A percentile compares a stretch with the other conserved stretches of the same genome.
These are phyloP conservation scores for Gracilaria domingensis DNA, from an alignment of 23 red algal genomes.

Conservation along the genomic window DNA sequence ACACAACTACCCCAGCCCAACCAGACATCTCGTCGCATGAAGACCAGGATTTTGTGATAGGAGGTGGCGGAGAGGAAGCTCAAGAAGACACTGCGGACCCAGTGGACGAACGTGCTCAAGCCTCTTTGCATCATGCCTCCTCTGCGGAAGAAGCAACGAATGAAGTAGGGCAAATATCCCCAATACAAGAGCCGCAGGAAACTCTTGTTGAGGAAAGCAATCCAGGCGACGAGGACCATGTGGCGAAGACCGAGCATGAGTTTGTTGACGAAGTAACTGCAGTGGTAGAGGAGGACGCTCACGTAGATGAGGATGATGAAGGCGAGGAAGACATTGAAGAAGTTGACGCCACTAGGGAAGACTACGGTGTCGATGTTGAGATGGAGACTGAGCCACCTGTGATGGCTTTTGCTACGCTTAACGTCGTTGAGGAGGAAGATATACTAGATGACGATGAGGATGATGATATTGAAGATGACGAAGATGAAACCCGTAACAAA, in stretches of 20 bases:
- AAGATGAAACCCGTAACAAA: not conserved
- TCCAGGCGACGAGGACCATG: not conserved
- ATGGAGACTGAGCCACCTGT: slow-evolving; percentile 22
- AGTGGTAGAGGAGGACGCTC: not conserved
- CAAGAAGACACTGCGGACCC: not conserved
- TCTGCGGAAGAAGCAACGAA: not conserved
- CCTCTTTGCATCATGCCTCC: no score
- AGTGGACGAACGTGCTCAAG: no score
- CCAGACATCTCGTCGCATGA: not conserved
- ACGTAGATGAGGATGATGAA: not conserved
- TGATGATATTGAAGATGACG: not conserved
- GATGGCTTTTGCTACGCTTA: slow-evolving; percentile 28
- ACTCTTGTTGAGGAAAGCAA: not conserved
- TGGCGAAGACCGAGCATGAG: not conserved
- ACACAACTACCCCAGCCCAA: not conserved
- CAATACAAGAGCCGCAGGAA: not conserved
- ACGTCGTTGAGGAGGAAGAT: slow-evolving; percentile 21
- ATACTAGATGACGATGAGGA: not conserved
- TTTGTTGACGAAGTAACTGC: not conserved
- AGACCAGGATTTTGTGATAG: not conserved
- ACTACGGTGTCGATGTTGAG: slow-evolving; percentile 9
- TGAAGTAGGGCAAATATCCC: not conserved
- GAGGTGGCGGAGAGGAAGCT: not conserved
- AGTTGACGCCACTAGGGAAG: slow-evolving; percentile 24
- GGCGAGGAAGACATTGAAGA: slow-evolving; percentile 17